Conservation (phyloP, 257 asterid genomes). For the Orobanche coerulescens region DNA sequence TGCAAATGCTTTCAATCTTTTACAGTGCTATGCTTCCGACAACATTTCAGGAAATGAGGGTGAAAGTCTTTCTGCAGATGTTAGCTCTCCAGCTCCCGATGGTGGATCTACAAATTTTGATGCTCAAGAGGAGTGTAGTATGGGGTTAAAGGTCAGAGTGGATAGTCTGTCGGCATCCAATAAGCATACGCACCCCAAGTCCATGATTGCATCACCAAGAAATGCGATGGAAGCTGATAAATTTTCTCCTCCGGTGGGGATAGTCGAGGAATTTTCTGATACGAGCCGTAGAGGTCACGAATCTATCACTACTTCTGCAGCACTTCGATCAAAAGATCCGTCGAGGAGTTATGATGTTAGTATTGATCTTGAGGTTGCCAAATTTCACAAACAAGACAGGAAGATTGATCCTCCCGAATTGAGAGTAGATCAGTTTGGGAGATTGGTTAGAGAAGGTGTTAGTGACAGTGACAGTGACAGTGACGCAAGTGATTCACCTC, state of each 20-base stretch:
- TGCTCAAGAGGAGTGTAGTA: conserved; percentile 20
- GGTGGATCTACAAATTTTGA: conserved; percentile 28
- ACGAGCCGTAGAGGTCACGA: conserved; percentile 23
- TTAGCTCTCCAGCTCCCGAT: conserved; percentile 22
- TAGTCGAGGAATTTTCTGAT: conserved; percentile 27
- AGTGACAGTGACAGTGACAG: conserved; percentile 88
- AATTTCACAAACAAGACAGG: conserved; percentile 25
- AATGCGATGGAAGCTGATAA: conserved; percentile 26
- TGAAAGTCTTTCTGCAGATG: conserved; percentile 29
- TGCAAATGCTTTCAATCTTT: conserved; percentile 38
- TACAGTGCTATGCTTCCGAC: conserved; percentile 57
- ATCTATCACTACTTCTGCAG: conserved; percentile 20
- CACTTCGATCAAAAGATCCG: conserved; percentile 22
- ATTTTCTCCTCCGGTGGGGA: conserved; percentile 19
- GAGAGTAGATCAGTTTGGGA: conserved; percentile 83
- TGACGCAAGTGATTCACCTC: conserved; percentile 60
- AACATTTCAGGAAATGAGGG: conserved; percentile 38
- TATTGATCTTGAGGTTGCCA: conserved; percentile 25
- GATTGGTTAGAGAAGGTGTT: conserved; percentile 71
- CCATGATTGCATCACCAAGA: conserved; percentile 25
- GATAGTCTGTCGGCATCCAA: not conserved
- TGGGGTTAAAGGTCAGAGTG: conserved; percentile 13
- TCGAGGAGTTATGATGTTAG: conserved; percentile 17
- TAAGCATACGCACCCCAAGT: conserved; percentile 16
- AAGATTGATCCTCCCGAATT: conserved; percentile 27